Percentiles rank a stretch among this genome's conserved stretches.
Evolutionary conservation across 139 green algal species (phyloP).

Genomic region (Gonium pectorale): DNA sequence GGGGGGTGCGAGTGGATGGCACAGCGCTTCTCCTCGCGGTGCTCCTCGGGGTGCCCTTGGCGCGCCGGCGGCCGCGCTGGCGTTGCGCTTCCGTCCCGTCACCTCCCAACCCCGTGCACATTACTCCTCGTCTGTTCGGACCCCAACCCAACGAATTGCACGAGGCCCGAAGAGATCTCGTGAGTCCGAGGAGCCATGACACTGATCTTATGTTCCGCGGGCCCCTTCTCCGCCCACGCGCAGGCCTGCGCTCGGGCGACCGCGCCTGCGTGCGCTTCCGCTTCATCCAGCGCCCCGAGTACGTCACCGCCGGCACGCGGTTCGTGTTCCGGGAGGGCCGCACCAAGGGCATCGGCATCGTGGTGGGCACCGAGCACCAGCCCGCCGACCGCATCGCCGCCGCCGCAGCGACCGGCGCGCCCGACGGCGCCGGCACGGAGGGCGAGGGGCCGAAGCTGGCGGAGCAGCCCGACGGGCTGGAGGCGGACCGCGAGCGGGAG

Average conservation of each 20-base stretch:
- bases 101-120: too few relatives aligned
- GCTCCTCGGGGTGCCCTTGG: too few relatives aligned
- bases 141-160: too few relatives aligned
- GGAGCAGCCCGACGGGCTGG: conserved; percentile 2
- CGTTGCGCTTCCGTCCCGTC: too few relatives aligned
- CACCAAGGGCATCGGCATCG: conserved; percentile 93
- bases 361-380: conserved; percentile 69
- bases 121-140: too few relatives aligned
- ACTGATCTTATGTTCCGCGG: too few relatives aligned
- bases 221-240: too few relatives aligned
- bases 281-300: conserved; percentile 92
- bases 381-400: not conserved
- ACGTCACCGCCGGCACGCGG: conserved; percentile 77
- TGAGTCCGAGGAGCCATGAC: not conserved
- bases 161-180: too few relatives aligned
- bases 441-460: not conserved
- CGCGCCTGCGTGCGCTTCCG: conserved; percentile 87
- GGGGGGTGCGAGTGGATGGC: conserved; percentile 64
- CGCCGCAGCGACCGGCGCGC: not conserved
- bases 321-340: conserved; percentile 94
- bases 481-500: conserved; percentile 16
- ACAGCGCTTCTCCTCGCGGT: too few relatives aligned
- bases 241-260: conserved; percentile 80
- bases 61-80: too few relatives aligned
- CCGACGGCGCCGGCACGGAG: not conserved